Base-by-base conservation (phyloP, 1,284 basidiomycete genomes). In the Fistulina hepatica region DNA sequence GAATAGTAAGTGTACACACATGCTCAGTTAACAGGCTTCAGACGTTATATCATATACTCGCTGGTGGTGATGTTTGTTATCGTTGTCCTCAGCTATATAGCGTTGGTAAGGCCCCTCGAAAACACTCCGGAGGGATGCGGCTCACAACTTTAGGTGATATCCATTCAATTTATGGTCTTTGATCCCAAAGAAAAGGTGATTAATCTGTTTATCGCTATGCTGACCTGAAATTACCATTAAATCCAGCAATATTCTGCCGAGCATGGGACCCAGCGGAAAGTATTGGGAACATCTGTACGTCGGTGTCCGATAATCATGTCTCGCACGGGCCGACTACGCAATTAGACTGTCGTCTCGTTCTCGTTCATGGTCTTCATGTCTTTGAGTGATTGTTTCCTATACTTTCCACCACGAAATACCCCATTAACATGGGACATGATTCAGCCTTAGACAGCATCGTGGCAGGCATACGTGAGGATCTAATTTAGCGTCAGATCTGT, bases 331-430 rank as follows among this genome's bases (percentile, higher is more conserved):
- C 31, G 36, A n/a, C 37, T 21, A 4, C 31, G 13, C 15, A 12
- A 6, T 33, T 36, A 66, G 63, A 62, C 58, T n/a, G 51, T 61
- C 5, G 47, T 61, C 17, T 55, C 60, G 2, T 67, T 67, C 46
- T 57, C 61, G 1, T 60, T 61, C 40, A 68, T 63, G 64, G 60
- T 64, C 21, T 57, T 59, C 42, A 61, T 56, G 5, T 61, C 62
- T 20, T 36, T 67, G 20, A 50, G 65, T 63, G 39, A 21, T 55
- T 43, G 16, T 4, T 35, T 34, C 10, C 13, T 24, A 6, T 13
- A 33, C 15, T 31, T 12, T 5, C 9, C 3, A 12, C 12, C 20
- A 10, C 9, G 37, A 10, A 36, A 21, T 21, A 16, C n/a, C 25
- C 28, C 13, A 23, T 17, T n/a, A n/a, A n/a, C n/a, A n/a, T n/a